These are phyloP conservation scores for Phallus indusiatus DNA, from an alignment of 768 basidiomycete species.

Conservation along the genomic window DNA sequence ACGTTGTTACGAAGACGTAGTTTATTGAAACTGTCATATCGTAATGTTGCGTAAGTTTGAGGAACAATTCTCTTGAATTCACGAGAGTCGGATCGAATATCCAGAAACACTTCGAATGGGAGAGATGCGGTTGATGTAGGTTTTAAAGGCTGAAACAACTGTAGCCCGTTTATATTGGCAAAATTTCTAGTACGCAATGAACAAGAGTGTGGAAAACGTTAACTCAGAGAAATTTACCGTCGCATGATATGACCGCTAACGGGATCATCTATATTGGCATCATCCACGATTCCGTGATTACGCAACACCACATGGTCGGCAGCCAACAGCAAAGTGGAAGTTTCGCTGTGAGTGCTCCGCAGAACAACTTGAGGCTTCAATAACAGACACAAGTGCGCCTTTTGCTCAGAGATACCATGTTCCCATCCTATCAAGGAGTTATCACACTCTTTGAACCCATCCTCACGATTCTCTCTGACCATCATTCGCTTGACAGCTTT, in stretches of 20 bases:
- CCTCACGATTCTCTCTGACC: conserved; percentile 32
- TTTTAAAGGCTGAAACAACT: conserved; percentile 70
- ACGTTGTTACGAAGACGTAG: conserved; percentile 70
- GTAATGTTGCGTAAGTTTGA: conserved; percentile 75
- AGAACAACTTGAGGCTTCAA: conserved; percentile 87
- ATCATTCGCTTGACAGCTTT: conserved; percentile 57
- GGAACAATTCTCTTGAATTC: conserved; percentile 87
- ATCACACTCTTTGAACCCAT: conserved; percentile 24
- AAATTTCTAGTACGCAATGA: conserved; percentile 48
- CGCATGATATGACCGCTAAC: conserved; percentile 81
- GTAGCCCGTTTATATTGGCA: conserved; percentile 67
- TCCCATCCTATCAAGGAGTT: conserved; percentile 64
- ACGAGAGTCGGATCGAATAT: conserved; percentile 69
- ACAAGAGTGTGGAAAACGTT: background rate
- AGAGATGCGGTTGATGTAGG: conserved; percentile 26
- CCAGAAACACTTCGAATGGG: conserved; percentile 86
- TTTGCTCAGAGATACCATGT: conserved; percentile 56
- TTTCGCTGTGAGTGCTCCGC: conserved; percentile 43
- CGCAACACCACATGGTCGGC: conserved; percentile 75
- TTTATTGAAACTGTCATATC: conserved; percentile 92
- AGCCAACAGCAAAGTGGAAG: conserved; percentile 61
- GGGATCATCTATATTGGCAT: conserved; percentile 67
- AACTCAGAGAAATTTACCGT: conserved; percentile 37
- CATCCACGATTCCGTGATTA: conserved; percentile 74
- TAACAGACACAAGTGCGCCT: conserved; percentile 75